phyloP scores from a whole-genome alignment of 192 early-diverging fungal species.

The Coemansia umbellata region DNA sequence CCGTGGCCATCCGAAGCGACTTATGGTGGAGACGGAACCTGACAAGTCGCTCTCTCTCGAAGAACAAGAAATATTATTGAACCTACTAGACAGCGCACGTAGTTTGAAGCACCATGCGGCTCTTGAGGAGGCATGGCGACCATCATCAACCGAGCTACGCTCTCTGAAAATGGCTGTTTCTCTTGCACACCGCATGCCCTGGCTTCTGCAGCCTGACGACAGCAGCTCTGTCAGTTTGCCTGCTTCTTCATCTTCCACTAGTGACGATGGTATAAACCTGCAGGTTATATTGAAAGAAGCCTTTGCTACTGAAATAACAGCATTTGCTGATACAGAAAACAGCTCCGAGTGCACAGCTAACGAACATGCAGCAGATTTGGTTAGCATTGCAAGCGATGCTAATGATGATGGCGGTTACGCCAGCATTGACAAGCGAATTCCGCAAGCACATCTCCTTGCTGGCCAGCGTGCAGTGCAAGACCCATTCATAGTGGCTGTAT shows the following conservation, averaged over 20 bases:
- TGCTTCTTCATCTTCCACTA: too few relatives aligned
- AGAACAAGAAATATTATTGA: conserved; percentile 53
- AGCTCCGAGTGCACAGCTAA: conserved; percentile 21
- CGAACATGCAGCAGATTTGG: background rate
- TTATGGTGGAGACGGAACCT: conserved; percentile 56
- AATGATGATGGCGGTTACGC: background rate
- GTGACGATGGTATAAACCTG: too few relatives aligned
- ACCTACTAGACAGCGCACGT: conserved; percentile 56
- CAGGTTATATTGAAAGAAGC: too few relatives aligned
- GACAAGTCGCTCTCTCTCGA: conserved; percentile 49
- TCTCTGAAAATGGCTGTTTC: conserved; percentile 67
- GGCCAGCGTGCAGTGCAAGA: conserved; percentile 33
- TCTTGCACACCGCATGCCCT: conserved; percentile 69
- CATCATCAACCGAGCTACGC: conserved; percentile 62
- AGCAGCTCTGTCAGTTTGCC: too few relatives aligned
- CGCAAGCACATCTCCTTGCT: conserved; percentile 13
- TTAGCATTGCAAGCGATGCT: background rate
- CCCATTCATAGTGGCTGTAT: conserved; percentile 22
- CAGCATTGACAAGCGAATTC: conserved; percentile 12
- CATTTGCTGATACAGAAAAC: background rate
- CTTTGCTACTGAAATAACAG: background rate
- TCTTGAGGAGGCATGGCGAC: conserved; percentile 71
- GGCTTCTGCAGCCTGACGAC: conserved; percentile 38
- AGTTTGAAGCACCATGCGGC: conserved; percentile 56
- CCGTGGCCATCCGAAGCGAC: conserved; percentile 61